These are phyloP conservation scores for Monosporozyma solicola DNA, from an alignment of 805 yeast species.

Conservation along the genomic window DNA sequence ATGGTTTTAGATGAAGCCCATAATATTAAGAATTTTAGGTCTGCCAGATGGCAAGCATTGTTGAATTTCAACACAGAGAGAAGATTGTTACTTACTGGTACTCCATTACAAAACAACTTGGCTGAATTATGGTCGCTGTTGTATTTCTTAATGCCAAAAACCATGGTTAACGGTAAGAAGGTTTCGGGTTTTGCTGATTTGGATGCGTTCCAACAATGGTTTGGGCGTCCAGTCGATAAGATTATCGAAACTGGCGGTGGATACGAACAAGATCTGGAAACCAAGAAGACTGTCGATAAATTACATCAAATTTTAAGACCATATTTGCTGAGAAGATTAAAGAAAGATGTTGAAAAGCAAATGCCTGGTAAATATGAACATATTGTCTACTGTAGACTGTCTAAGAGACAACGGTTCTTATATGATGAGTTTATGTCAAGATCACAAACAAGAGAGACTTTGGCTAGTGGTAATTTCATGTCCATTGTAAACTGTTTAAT, in stretches of 20 bases:
- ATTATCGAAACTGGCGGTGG: conserved; percentile 55
- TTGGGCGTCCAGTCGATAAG: conserved; percentile 93
- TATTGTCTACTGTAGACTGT: conserved; percentile 80
- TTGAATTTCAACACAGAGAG: conserved; percentile 88
- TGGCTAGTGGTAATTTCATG: conserved; percentile 88
- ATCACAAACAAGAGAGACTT: conserved; percentile 88
- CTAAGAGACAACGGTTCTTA: conserved; percentile 82
- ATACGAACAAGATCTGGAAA: conserved; percentile 65
- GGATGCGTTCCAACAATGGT: conserved; percentile 96
- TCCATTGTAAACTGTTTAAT: conserved; percentile 93
- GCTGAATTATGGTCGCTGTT: conserved; percentile 94
- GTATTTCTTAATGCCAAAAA: conserved; percentile 91
- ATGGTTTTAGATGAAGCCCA: conserved; percentile 98
- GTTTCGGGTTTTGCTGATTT: conserved; percentile 88
- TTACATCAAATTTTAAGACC: conserved; percentile 93
- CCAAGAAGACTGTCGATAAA: conserved; percentile 75
- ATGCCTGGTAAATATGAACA: conserved; percentile 99
- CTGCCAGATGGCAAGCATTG: conserved; percentile 94
- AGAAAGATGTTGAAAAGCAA: conserved; percentile 95
- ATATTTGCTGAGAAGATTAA: conserved; percentile 78
- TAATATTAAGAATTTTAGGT: conserved; percentile 90
- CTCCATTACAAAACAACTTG: conserved; percentile 91
- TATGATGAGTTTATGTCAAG: conserved; percentile 97
- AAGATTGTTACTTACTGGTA: conserved; percentile 84
- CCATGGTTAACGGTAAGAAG: conserved; percentile 40